Percentiles rank a stretch among this genome's conserved stretches.
These are phyloP conservation scores for Neofusicoccum cordaticola DNA, from an alignment of 2,329 filamentous ascomycete genomes.

Conservation along the genomic window DNA sequence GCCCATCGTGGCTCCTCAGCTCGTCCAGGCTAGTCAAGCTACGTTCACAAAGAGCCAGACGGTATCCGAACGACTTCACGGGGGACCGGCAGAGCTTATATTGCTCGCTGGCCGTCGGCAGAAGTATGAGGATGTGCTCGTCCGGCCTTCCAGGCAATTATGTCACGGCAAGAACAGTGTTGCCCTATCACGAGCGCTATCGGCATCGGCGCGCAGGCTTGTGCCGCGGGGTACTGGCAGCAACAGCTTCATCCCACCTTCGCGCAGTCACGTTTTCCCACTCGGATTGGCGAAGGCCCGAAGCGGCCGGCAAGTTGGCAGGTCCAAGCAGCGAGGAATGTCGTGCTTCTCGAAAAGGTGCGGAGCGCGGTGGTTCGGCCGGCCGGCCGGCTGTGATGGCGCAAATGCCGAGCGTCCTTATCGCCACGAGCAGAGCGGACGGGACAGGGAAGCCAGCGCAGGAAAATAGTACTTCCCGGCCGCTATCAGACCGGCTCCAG, in stretches of 20 bases:
- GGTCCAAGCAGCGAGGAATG: neutral
- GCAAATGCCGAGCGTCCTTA: neutral
- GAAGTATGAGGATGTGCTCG: neutral
- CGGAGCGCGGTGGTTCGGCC: neutral
- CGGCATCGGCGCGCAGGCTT: neutral
- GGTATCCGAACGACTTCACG: too few relatives aligned
- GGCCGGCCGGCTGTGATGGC: slow-evolving; percentile 7
- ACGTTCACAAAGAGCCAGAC: too few relatives aligned
- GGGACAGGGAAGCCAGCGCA: neutral
- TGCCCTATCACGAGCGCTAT: slow-evolving; percentile 9
- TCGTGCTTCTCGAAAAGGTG: neutral
- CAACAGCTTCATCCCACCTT: slow-evolving; percentile 1
- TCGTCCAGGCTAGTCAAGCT: too few relatives aligned
- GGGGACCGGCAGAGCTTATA: neutral
- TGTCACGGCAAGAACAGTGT: neutral
- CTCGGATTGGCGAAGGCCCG: neutral
- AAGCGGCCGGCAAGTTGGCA: neutral
- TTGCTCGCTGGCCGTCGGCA: neutral
- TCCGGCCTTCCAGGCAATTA: neutral
- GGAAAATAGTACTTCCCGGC: neutral
- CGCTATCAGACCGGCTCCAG: neutral
- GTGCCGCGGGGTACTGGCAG: neutral
- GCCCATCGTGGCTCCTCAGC: neutral
- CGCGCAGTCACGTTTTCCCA: neutral
- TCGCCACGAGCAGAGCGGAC: neutral